Evolutionary conservation across 345 rosid genomes (phyloP), one percentile per base, ranked within the genome.

Genomic region (Moringa oleifera): DNA sequence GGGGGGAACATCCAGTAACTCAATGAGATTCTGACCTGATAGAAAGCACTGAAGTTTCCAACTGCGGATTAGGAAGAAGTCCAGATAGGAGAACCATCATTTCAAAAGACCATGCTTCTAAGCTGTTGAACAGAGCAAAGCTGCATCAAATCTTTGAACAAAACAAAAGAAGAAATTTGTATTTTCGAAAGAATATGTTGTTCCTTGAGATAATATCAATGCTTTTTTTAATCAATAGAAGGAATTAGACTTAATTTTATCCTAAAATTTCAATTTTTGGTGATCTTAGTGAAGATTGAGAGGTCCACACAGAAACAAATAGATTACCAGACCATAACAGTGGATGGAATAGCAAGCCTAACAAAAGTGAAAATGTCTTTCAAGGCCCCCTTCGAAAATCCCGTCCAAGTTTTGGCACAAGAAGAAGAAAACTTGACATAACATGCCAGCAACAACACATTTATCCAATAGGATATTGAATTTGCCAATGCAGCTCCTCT

Each of bases 61-160:
- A 61, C 33, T 71, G 58, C 15, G 95, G 95, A 57, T 90, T 73
- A 0, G 95, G 96, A 58, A 91, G 98, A 70, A 89, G 92, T 25
- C 96, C 96, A 1, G 98, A 87, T 18, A 85, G 59, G 17, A 92
- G 89, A 69, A 92, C 95, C 73, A 89, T 70, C 85, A 86, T 63
- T 71, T 91, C 96, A 64, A 91, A 91, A 20, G 96, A 86, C 96
- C 98, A 90, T 79, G 81, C 79, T 75, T 90, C 94, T 65, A 90
- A 82, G 87, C 97, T 90, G 82, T 50, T 28, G 56, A 72, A 49
- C 64, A 68, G 20, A 47, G 61, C 5, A 33, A 31, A 36, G 9
- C 3, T 25, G 19, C n/a, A 36, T 37, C 18, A 23, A 24, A 46
- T 28, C 52, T 28, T 19, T 51, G n/a, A 20, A 33, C 19, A 17